phyloP scores from a whole-genome alignment of 495 filamentous ascomycete genomes.

The Pseudotulostoma volvatum region DNA sequence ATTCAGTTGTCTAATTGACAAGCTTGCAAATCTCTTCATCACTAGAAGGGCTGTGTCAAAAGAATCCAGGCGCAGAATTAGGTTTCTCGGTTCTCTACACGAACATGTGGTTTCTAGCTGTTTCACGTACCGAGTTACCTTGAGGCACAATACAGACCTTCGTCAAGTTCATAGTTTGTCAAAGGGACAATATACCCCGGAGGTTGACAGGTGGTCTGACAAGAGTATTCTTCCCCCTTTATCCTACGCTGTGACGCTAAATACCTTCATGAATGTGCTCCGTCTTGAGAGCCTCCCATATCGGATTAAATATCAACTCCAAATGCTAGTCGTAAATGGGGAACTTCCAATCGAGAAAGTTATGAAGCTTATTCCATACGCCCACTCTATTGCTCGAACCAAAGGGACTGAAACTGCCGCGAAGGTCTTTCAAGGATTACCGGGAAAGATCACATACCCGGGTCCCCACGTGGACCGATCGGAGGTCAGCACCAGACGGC shows the following conservation, averaged over 20 bases:
- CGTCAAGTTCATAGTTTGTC: slow-evolving; percentile 1
- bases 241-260: not conserved
- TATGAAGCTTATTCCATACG: slow-evolving; percentile 17
- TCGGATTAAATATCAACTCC: slow-evolving; percentile 28
- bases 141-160: slow-evolving; percentile 1
- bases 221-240: not conserved
- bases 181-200: slow-evolving; percentile 1
- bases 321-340: slow-evolving; percentile 35
- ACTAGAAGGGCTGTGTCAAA: no score
- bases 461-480: slow-evolving; percentile 3
- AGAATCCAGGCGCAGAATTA: no score
- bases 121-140: slow-evolving; percentile 3
- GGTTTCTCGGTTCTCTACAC: slow-evolving; percentile 1
- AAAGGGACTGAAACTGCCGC: slow-evolving; percentile 1
- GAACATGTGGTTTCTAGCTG: slow-evolving; percentile 2
- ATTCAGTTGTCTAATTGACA: not conserved
- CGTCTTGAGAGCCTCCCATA: slow-evolving; percentile 1
- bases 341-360: slow-evolving; percentile 32
- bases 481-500: not conserved
- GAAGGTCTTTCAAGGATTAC: slow-evolving; percentile 1
- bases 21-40: no score
- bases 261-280: not conserved
- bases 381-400: slow-evolving; percentile 6
- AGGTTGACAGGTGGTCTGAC: not conserved
- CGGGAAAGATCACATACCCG: slow-evolving; percentile 1